A percentile compares a stretch with the other conserved stretches of the same genome.
phyloP scores from a whole-genome alignment of 176 grass and related monocot species.

The Triticum dicoccoides region DNA sequence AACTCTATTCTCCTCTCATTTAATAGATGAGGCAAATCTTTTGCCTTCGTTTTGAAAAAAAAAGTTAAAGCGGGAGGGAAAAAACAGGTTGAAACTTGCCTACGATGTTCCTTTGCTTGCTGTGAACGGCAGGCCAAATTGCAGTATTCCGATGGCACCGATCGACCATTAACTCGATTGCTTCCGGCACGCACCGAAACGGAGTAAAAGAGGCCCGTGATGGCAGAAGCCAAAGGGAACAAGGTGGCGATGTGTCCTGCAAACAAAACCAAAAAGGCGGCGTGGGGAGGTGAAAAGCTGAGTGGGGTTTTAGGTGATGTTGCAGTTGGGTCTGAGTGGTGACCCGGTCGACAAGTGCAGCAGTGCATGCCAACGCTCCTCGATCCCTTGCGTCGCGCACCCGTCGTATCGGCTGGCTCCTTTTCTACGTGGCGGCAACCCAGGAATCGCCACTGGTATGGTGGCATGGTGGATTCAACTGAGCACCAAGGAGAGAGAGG shows the following conservation, averaged over 20 bases:
- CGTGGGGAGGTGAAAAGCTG: background rate
- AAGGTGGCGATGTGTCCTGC: constrained; percentile 1
- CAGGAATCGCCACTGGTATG: background rate
- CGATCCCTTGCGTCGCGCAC: background rate
- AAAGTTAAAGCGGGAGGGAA: background rate
- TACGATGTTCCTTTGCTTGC: background rate
- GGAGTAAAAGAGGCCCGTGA: background rate
- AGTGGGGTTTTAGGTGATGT: constrained; percentile 2
- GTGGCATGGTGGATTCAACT: background rate
- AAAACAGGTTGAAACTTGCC: background rate
- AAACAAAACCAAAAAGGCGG: constrained; percentile 9
- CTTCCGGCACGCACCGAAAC: background rate
- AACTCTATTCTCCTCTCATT: no score
- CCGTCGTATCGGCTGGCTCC: background rate
- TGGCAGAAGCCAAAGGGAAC: background rate
- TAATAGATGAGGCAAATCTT: no score
- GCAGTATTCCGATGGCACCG: background rate
- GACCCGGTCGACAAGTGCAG: background rate
- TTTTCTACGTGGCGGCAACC: background rate
- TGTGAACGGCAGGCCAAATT: background rate
- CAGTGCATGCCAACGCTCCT: background rate
- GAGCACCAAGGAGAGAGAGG: background rate
- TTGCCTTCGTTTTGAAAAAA: no score
- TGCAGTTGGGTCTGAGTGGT: background rate
- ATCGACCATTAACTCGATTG: background rate